These are phyloP conservation scores for Scheffersomyces quercinus DNA, from an alignment of 1,139 yeast species.

Conservation along the genomic window DNA sequence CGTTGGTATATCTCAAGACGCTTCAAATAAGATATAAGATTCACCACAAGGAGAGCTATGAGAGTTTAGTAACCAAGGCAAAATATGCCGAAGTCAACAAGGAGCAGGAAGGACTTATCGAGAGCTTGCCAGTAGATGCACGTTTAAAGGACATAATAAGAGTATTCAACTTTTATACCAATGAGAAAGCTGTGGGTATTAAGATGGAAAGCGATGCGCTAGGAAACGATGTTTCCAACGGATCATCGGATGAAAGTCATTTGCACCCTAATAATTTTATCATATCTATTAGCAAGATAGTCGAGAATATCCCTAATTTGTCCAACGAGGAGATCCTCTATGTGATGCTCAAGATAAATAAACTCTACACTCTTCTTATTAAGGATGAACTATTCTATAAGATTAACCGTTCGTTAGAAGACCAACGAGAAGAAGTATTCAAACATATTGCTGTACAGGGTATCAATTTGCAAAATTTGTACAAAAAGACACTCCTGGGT, in stretches of 20 bases:
- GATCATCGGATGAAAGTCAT: constrained; percentile 3
- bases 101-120: constrained; percentile 20
- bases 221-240: constrained; percentile 8
- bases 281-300: constrained; percentile 20
- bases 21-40: constrained; percentile 34
- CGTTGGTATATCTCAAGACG: constrained; percentile 33
- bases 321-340: constrained; percentile 33
- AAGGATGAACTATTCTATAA: constrained; percentile 43
- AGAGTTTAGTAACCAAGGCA: constrained; percentile 32
- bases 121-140: constrained; percentile 20
- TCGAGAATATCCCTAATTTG: constrained; percentile 23
- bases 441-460: constrained; percentile 42
- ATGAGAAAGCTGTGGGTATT: constrained; percentile 17
- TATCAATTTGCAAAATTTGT: constrained; percentile 27
- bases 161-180: constrained; percentile 36
- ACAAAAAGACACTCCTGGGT: constrained; percentile 24
- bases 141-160: constrained; percentile 28
- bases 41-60: constrained; percentile 32
- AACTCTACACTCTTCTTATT: constrained; percentile 25
- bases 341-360: constrained; percentile 36
- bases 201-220: constrained; percentile 1
- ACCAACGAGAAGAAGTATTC: constrained; percentile 25
- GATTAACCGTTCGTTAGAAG: constrained; percentile 40
- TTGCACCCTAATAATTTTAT: constrained; percentile 27
- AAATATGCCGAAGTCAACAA: constrained; percentile 14